These are phyloP conservation scores for Gypsophila paniculata DNA, from an alignment of 179 eudicot genomes.

Conservation along the genomic window DNA sequence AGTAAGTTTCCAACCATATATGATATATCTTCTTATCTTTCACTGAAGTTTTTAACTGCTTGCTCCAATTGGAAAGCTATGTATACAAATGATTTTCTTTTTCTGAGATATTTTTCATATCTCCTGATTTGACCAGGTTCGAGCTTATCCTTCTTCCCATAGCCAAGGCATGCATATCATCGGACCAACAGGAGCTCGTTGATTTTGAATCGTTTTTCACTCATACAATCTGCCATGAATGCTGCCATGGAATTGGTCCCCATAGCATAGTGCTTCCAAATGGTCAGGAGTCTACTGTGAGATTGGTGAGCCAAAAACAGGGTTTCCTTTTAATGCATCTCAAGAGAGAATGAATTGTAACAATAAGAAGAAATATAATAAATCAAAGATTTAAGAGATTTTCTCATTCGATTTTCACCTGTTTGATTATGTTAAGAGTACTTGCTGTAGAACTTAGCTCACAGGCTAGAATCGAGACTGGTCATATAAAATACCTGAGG, in stretches of 20 bases:
- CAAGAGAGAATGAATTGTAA: background rate
- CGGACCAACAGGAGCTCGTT: conserved; percentile 71
- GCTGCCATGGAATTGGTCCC: conserved; percentile 99
- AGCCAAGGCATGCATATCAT: conserved; percentile 61
- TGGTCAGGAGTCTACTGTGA: conserved; percentile 83
- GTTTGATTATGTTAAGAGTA: background rate
- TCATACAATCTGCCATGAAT: conserved; percentile 96
- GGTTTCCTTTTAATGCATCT: conserved; percentile 7
- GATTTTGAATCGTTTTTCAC: conserved; percentile 97
- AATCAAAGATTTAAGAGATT: background rate
- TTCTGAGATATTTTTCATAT: conserved; percentile 3
- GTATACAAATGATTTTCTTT: background rate
- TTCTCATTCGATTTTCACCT: background rate
- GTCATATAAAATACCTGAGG: background rate
- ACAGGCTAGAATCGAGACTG: too few relatives aligned
- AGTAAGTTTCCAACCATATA: conserved; percentile 44
- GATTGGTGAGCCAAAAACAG: conserved; percentile 59
- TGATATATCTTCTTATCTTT: conserved; percentile 2
- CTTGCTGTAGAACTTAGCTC: conserved; percentile 3
- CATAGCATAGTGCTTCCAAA: conserved; percentile 81
- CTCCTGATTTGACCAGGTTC: conserved; percentile 54
- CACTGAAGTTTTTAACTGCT: conserved; percentile 11
- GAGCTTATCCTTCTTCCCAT: conserved; percentile 89
- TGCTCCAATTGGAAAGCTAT: background rate
- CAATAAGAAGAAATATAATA: background rate